Evolutionary conservation across 2,329 filamentous ascomycete genomes (phyloP), one percentile per base, ranked within the genome.

Genomic region (Helicocarpus griseus): DNA sequence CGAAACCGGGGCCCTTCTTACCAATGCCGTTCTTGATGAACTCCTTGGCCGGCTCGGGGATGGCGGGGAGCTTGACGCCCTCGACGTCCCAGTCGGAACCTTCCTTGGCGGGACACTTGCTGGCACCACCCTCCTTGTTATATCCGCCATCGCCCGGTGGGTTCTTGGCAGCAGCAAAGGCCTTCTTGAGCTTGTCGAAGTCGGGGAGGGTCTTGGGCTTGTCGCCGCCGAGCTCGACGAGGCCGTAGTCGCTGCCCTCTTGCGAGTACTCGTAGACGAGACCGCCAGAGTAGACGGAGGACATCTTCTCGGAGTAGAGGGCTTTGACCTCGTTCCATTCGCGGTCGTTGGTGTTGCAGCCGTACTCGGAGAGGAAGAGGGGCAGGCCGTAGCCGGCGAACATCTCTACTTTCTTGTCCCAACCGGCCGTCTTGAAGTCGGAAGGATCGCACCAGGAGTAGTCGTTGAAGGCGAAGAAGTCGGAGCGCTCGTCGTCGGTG

Each of bases 341-440:
- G 61, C 91, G 90, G 54, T 75, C 80, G 76, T 87, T 89, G 65
- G 80, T 85, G 71, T 81, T 84, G 77, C 93, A 98, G 56, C 93
- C 93, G 66, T 86, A 97, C 71, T 97, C 93, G 48, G 90, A 96
- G 50, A 98, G 79, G 81, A 95, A 96, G 64, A 95, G 85, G 53
- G 90, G 88, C 50, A 95, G 76, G 61, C 88, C 88, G 68, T 95
- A 95, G 68, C 86, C 81, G 57, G 80, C 83, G 71, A 91, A 95
- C 73, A 86, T 88, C 76, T 86, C 78, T 56, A 95, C 89, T 79
- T 95, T 95, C 65, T 85, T 70, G 69, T 89, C 80, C 89, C 89
- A 96, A 59, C 87, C 89, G 38, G 89, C 85, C 43, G 71, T 75
- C 44, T 70, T 67, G 73, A 86, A 98, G 55, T 85, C 87, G 68